These are phyloP conservation scores for Daldinia vernicosa DNA, from an alignment of 495 filamentous ascomycete genomes.

Conservation along the genomic window DNA sequence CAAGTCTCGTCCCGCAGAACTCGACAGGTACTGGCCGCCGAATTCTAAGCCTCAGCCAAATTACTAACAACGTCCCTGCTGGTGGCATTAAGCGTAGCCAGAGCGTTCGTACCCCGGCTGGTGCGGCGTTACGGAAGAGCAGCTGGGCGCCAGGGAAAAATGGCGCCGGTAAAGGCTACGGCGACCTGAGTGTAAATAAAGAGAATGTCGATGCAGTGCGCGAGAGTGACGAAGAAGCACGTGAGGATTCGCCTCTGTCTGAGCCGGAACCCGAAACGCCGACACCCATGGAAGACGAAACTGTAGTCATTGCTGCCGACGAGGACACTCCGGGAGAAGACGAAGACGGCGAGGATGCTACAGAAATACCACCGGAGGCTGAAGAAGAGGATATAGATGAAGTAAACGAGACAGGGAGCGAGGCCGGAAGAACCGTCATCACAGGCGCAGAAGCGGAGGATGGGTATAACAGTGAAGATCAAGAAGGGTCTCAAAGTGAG, in stretches of 20 bases:
- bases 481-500: slow-evolving; percentile 47
- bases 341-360: slow-evolving; percentile 31
- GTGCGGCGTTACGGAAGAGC: slow-evolving; percentile 71
- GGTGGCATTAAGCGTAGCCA: slow-evolving; percentile 69
- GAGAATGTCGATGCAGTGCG: slow-evolving; percentile 57
- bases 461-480: slow-evolving; percentile 34
- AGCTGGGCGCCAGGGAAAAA: slow-evolving; percentile 72
- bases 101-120: slow-evolving; percentile 72
- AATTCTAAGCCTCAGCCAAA: slow-evolving; percentile 88
- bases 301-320: slow-evolving; percentile 36
- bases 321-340: slow-evolving; percentile 25
- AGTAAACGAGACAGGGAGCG: slow-evolving; percentile 36
- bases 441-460: slow-evolving; percentile 64
- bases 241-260: slow-evolving; percentile 38
- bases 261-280: slow-evolving; percentile 36
- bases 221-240: slow-evolving; percentile 57
- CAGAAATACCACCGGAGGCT: slow-evolving; percentile 13
- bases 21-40: slow-evolving; percentile 69
- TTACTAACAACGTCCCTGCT: slow-evolving; percentile 74
- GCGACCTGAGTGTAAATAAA: slow-evolving; percentile 57
- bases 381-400: slow-evolving; percentile 25
- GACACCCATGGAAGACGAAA: slow-evolving; percentile 38
- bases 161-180: slow-evolving; percentile 53
- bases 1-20: slow-evolving; percentile 53
- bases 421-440: slow-evolving; percentile 56